Base-by-base conservation (phyloP, 257 asterid species). In the Lantana camara region DNA sequence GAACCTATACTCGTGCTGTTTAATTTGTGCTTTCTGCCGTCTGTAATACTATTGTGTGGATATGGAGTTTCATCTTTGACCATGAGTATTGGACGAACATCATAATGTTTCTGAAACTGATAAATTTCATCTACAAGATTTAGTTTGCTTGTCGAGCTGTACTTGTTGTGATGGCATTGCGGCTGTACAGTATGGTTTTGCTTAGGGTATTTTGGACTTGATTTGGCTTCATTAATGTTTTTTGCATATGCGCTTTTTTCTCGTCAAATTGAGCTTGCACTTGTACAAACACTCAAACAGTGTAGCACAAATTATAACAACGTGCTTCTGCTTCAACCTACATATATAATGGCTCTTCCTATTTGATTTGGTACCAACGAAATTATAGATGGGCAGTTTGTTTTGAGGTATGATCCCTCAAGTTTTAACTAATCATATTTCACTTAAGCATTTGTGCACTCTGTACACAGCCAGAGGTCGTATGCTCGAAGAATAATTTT, bases 21-120 rank as follows among this genome's bases (percentile, higher is more conserved):
- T 20, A 32, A 57, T 70, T 16, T 16, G 38, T 27, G 32, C 32
- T 27, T 27, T 5, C 24, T 55, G 27, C 56, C 7, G 34, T 57
- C 14, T 13, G 56, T 17, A 48, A 15, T 62, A 4, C 34, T 38
- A 16, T 35, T 38, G 16, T 32, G 32, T 32, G 0, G 16, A n/a
- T 47, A 20, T 23, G 20, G 48, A 16, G 21, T 0, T 15, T 48
- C 16, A 22, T 15, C 29, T 56, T 57, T 49, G 32, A 40, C n/a
- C 24, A 38, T 30, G 66, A 9, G 6, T 53, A 17, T 21, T 37
- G 17, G 13, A 34, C 42, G 30, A 34, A 7, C 70, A 7, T 49
- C 24, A 42, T 37, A 17, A 37, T 48, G 40, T 68, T 11, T 50
- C 54, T n/a, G 64, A 34, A 63, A 42, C 48, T 50, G 60, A 44